phyloP scores from a whole-genome alignment of 2,329 filamentous ascomycete genomes.

The Mariannaea sp. region DNA sequence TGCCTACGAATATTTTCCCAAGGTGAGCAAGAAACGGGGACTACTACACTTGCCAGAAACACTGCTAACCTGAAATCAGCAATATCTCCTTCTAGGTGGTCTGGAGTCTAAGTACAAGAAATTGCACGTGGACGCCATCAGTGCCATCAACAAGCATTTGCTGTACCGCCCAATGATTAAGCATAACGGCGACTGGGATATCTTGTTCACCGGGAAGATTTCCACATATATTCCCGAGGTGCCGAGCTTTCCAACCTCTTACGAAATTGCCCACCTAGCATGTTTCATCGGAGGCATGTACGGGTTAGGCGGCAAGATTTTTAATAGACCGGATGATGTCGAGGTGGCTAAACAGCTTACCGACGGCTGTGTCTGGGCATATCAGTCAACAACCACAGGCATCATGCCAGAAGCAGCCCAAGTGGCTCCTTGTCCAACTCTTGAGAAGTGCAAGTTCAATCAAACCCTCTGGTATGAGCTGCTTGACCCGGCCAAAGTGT shows the following conservation, averaged over 20 bases:
- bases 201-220: slow-evolving; percentile 75
- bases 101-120: slow-evolving; percentile 71
- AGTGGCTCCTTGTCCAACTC: slow-evolving; percentile 52
- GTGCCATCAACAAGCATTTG: slow-evolving; percentile 72
- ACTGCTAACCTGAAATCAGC: slow-evolving; percentile 51
- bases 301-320: slow-evolving; percentile 66
- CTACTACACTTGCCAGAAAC: neutral
- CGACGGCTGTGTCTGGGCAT: slow-evolving; percentile 73
- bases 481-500: slow-evolving; percentile 53
- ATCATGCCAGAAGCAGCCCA: slow-evolving; percentile 66
- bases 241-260: slow-evolving; percentile 52
- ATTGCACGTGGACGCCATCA: slow-evolving; percentile 71
- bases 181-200: slow-evolving; percentile 63
- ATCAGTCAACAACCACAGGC: slow-evolving; percentile 62
- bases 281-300: slow-evolving; percentile 76
- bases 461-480: slow-evolving; percentile 53
- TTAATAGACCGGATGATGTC: slow-evolving; percentile 62
- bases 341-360: slow-evolving; percentile 67
- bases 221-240: slow-evolving; percentile 33
- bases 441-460: slow-evolving; percentile 57
- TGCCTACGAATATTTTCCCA: slow-evolving; percentile 73
- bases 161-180: slow-evolving; percentile 79
- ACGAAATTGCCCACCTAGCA: slow-evolving; percentile 66
- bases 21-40: slow-evolving; percentile 44
- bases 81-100: slow-evolving; percentile 76